These are phyloP conservation scores for Alternaria postmessia DNA, from an alignment of 2,329 filamentous ascomycete species.

Conservation along the genomic window DNA sequence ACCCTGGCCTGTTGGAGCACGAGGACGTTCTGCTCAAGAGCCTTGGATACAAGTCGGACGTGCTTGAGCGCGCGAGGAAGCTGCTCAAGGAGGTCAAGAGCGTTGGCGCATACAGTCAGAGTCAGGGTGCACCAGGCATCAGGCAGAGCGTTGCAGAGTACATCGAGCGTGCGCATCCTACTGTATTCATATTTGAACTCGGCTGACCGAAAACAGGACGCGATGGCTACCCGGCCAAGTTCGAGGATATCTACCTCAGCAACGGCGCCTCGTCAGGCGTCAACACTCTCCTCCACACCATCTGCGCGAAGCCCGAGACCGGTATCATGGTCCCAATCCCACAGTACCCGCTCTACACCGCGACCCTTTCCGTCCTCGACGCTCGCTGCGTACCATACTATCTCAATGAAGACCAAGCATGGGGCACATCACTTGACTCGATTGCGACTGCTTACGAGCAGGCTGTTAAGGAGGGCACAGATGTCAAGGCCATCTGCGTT, in stretches of 20 bases:
- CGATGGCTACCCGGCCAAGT: constrained; percentile 86
- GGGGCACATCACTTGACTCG: constrained; percentile 85
- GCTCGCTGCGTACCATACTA: constrained; percentile 91
- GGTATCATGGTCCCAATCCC: constrained; percentile 95
- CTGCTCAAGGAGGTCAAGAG: constrained; percentile 85
- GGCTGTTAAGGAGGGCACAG: constrained; percentile 78
- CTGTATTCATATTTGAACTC: background rate
- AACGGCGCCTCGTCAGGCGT: constrained; percentile 93
- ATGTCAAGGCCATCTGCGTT: constrained; percentile 91
- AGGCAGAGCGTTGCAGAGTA: constrained; percentile 90
- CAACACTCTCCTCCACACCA: constrained; percentile 88
- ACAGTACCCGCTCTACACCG: constrained; percentile 97
- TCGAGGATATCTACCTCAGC: constrained; percentile 86
- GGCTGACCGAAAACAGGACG: constrained; percentile 63
- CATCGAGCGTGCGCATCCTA: constrained; percentile 71
- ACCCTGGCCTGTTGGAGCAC: constrained; percentile 83
- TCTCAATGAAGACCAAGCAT: constrained; percentile 83
- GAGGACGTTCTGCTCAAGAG: constrained; percentile 77
- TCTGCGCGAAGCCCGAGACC: constrained; percentile 78
- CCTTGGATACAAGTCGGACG: constrained; percentile 90
- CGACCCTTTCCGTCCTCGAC: constrained; percentile 84
- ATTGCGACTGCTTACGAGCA: constrained; percentile 78
- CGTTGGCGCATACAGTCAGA: constrained; percentile 96
- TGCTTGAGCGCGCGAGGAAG: constrained; percentile 81
- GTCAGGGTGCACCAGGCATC: constrained; percentile 85